Percentiles rank a stretch among this genome's conserved stretches.
These are phyloP conservation scores for Paraconiothyrium sp. DNA, from an alignment of 2,329 filamentous ascomycete species.

Conservation along the genomic window DNA sequence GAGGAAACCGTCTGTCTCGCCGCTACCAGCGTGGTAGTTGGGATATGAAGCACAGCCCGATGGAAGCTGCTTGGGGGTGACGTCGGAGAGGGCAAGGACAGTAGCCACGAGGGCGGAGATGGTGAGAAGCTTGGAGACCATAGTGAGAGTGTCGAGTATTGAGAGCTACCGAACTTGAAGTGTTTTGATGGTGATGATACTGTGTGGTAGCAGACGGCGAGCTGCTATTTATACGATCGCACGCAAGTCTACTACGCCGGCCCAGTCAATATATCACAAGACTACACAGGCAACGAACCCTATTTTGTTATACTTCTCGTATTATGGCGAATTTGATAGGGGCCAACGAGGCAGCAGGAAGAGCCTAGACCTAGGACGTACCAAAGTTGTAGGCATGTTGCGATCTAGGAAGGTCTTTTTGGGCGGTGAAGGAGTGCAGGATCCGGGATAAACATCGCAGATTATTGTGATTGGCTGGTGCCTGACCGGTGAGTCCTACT, in stretches of 20 bases:
- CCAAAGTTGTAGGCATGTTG: too few species aligned
- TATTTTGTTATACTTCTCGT: neutral
- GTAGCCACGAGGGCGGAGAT: conserved; percentile 17
- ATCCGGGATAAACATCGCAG: neutral
- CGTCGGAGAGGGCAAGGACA: conserved; percentile 24
- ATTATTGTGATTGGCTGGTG: neutral
- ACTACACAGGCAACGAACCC: neutral
- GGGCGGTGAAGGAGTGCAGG: neutral
- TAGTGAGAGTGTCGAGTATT: conserved; percentile 1
- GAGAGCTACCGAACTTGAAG: neutral
- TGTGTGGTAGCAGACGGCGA: too few species aligned
- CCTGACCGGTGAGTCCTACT: neutral
- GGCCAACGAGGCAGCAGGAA: too few species aligned
- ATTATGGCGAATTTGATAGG: neutral
- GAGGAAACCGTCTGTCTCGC: conserved; percentile 26
- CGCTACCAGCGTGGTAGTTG: conserved; percentile 24
- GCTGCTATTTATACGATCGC: too few species aligned
- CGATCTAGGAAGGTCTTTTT: neutral
- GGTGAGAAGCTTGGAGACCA: conserved; percentile 40
- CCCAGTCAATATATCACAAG: too few species aligned
- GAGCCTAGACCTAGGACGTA: too few species aligned
- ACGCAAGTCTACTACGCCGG: too few species aligned
- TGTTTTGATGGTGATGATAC: too few species aligned
- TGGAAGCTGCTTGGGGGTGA: conserved; percentile 26
- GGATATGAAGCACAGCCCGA: conserved; percentile 31